Evolutionary conservation across 805 yeast genomes (phyloP).

Genomic region (Yamadazyma olivae): DNA sequence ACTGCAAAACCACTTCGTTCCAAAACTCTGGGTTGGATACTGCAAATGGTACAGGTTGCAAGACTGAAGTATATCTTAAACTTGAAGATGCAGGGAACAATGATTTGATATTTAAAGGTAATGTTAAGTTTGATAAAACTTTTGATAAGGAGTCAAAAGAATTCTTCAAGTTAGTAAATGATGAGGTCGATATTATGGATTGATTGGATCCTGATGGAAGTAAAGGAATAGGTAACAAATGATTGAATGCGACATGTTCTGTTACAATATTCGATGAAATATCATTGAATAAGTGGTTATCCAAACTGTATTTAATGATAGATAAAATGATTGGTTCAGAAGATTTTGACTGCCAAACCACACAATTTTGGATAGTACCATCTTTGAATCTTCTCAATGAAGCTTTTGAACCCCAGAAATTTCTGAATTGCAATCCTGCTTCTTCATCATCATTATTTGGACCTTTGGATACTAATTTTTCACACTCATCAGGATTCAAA

Average conservation of each 20-base stretch:
- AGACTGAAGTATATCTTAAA: conserved; percentile 70
- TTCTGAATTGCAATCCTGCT: conserved; percentile 58
- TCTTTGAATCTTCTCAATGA: conserved; percentile 90
- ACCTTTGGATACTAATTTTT: conserved; percentile 82
- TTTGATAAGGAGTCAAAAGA: conserved; percentile 53
- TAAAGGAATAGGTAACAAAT: conserved; percentile 57
- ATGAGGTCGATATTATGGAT: conserved; percentile 36
- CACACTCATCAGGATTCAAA: conserved; percentile 69
- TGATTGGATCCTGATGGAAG: conserved; percentile 56
- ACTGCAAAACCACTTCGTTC: conserved; percentile 78
- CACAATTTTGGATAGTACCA: conserved; percentile 86
- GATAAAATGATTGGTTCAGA: conserved; percentile 61
- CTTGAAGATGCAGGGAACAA: conserved; percentile 73
- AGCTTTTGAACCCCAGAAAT: conserved; percentile 87
- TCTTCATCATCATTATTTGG: conserved; percentile 64
- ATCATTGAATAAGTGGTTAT: conserved; percentile 56
- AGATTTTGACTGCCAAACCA: conserved; percentile 68
- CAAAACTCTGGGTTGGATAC: conserved; percentile 71
- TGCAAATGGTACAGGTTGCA: conserved; percentile 82
- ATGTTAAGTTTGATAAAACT: conserved; percentile 42
- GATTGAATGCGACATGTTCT: conserved; percentile 45
- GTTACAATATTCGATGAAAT: conserved; percentile 33
- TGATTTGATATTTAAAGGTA: conserved; percentile 71
- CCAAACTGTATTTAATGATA: conserved; percentile 62
- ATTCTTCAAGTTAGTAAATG: conserved; percentile 26